These are phyloP conservation scores for Candida nanaspora DNA, from an alignment of 805 yeast genomes.

Conservation along the genomic window DNA sequence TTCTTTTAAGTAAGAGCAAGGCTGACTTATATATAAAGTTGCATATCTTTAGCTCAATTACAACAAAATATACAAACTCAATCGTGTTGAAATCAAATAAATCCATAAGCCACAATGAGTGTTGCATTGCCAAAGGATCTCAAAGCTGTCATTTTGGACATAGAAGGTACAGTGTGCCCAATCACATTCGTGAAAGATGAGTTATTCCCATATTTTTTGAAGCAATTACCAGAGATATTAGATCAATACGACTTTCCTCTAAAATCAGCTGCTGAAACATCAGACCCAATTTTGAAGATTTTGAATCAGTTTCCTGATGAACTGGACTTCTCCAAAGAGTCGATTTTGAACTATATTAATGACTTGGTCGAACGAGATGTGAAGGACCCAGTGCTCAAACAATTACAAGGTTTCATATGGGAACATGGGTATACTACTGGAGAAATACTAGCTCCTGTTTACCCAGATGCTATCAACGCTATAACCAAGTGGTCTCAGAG, in stretches of 20 bases:
- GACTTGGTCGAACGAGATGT: conserved; percentile 57
- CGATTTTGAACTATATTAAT: conserved; percentile 41
- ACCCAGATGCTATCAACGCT: conserved; percentile 58
- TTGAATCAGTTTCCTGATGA: conserved; percentile 41
- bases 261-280: conserved; percentile 1
- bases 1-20: too few species aligned
- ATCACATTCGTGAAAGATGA: conserved; percentile 79
- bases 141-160: conserved; percentile 49
- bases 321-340: conserved; percentile 16
- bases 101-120: too few species aligned
- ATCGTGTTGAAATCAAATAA: too few species aligned
- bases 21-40: too few species aligned
- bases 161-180: conserved; percentile 92
- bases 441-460: conserved; percentile 69
- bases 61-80: too few species aligned
- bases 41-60: too few species aligned
- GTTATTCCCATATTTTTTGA: conserved; percentile 68
- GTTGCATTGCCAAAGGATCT: neutral
- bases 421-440: conserved; percentile 71
- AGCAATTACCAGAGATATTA: conserved; percentile 37
- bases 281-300: conserved; percentile 20
- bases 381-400: conserved; percentile 71
- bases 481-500: conserved; percentile 35
- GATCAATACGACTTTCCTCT: conserved; percentile 27
- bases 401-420: conserved; percentile 84